A percentile compares a stretch with the other conserved stretches of the same genome.
phyloP scores from a whole-genome alignment of 2,329 filamentous ascomycete species.

The Phialophora expanda region DNA sequence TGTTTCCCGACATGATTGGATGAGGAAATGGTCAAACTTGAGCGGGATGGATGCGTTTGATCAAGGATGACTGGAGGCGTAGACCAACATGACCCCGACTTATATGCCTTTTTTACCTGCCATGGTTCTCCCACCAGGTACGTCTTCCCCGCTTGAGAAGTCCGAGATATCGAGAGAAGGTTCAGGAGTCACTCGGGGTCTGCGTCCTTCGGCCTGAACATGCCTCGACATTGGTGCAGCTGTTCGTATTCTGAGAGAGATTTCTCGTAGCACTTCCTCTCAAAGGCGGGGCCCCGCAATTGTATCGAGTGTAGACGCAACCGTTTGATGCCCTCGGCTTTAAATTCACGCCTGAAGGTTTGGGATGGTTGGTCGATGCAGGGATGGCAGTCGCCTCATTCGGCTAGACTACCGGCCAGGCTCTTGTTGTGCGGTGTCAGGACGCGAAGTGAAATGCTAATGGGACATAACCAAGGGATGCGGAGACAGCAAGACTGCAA shows the following conservation, averaged over 20 bases:
- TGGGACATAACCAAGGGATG: too few species aligned
- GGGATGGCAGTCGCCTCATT: neutral
- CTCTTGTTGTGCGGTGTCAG: neutral
- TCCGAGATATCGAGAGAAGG: neutral
- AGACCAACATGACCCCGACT: neutral
- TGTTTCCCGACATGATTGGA: constrained; percentile 3
- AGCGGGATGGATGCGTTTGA: neutral
- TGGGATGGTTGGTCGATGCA: neutral
- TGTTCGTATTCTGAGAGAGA: neutral
- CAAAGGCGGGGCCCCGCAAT: neutral
- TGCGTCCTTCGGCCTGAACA: neutral
- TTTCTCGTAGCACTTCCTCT: neutral
- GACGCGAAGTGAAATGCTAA: too few species aligned
- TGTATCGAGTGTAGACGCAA: neutral
- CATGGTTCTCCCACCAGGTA: neutral
- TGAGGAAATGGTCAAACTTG: neutral
- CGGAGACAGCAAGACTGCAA: neutral
- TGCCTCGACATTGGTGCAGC: neutral
- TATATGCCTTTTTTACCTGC: neutral
- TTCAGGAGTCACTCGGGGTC: neutral
- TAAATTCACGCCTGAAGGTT: neutral
- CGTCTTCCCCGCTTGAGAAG: neutral
- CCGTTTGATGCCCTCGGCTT: neutral
- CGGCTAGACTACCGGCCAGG: constrained; percentile 1
- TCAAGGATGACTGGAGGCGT: too few species aligned